phyloP scores from a whole-genome alignment of 2,329 filamentous ascomycete genomes.

The Colletotrichum sp. region DNA sequence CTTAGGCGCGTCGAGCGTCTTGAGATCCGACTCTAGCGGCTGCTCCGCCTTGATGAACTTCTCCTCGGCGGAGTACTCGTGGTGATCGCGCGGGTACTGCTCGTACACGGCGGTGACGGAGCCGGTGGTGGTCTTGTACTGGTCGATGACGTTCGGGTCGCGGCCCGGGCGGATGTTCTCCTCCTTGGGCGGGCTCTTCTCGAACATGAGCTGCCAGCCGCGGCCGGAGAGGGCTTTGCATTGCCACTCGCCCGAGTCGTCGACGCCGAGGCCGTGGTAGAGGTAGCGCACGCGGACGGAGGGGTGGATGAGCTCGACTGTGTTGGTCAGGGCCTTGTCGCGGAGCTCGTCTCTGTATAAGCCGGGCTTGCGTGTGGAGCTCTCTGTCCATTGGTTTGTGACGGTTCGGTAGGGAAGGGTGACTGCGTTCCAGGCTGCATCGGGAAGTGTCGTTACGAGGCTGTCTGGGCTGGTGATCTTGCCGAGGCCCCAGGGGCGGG shows the following conservation, averaged over 20 bases:
- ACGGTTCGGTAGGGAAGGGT: background rate
- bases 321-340: background rate
- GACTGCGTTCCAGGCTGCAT: background rate
- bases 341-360: constrained; percentile 24
- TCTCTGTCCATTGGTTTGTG: background rate
- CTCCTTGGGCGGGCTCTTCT: background rate
- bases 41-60: constrained; percentile 12
- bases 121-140: constrained; percentile 7
- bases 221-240: constrained; percentile 21
- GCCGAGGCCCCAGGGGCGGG: constrained; percentile 24
- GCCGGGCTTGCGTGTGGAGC: constrained; percentile 25
- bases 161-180: background rate
- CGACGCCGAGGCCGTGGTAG: constrained; percentile 30
- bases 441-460: constrained; percentile 4
- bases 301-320: constrained; percentile 34
- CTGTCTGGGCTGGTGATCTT: constrained; percentile 21
- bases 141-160: background rate
- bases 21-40: constrained; percentile 18
- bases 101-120: constrained; percentile 6
- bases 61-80: background rate
- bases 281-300: constrained; percentile 35
- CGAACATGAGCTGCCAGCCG: constrained; percentile 14
- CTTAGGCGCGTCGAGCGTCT: background rate
- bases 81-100: background rate
- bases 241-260: constrained; percentile 30